Percentiles rank a stretch among this genome's conserved stretches.
These are phyloP conservation scores for Penstemon davidsonii DNA, from an alignment of 257 asterid genomes.

Conservation along the genomic window DNA sequence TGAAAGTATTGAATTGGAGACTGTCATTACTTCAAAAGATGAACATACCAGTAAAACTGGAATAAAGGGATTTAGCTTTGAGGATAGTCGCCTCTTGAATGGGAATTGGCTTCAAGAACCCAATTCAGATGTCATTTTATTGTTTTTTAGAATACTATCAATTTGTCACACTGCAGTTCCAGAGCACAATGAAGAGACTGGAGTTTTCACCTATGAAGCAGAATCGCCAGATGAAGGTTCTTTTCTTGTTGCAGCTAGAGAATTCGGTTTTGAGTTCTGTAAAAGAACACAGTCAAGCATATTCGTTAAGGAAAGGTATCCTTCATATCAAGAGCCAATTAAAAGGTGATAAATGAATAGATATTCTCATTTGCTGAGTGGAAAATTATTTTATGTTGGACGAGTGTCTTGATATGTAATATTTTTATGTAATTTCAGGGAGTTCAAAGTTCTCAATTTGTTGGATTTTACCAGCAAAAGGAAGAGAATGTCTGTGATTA, in stretches of 20 bases:
- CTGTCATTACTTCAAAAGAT: slow-evolving; percentile 60
- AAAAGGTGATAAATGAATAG: slow-evolving; percentile 55
- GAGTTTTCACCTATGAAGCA: slow-evolving; percentile 71
- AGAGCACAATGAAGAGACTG: slow-evolving; percentile 75
- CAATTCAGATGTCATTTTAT: slow-evolving; percentile 52
- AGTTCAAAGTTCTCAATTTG: slow-evolving; percentile 81
- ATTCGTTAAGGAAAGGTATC: slow-evolving; percentile 69
- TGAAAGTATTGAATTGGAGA: slow-evolving; percentile 42
- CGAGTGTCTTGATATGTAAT: background rate
- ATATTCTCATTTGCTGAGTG: background rate
- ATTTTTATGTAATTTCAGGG: slow-evolving; percentile 50
- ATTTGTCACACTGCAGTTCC: slow-evolving; percentile 95
- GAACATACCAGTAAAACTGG: slow-evolving; percentile 47
- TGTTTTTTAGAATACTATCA: slow-evolving; percentile 82
- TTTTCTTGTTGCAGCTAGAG: slow-evolving; percentile 92
- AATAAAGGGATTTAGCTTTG: slow-evolving; percentile 87
- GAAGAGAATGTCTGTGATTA: slow-evolving; percentile 91
- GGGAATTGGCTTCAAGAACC: slow-evolving; percentile 88
- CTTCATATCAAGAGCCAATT: slow-evolving; percentile 62
- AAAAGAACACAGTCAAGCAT: slow-evolving; percentile 81
- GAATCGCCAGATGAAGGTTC: slow-evolving; percentile 96
- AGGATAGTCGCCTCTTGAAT: slow-evolving; percentile 77
- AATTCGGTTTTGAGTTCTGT: slow-evolving; percentile 90
- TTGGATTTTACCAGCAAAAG: slow-evolving; percentile 95
- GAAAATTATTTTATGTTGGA: background rate